A percentile compares a stretch with the other conserved stretches of the same genome.
Conservation (phyloP, 805 yeast genomes). For the Cyberlindnera nakhonratchasimensis region DNA sequence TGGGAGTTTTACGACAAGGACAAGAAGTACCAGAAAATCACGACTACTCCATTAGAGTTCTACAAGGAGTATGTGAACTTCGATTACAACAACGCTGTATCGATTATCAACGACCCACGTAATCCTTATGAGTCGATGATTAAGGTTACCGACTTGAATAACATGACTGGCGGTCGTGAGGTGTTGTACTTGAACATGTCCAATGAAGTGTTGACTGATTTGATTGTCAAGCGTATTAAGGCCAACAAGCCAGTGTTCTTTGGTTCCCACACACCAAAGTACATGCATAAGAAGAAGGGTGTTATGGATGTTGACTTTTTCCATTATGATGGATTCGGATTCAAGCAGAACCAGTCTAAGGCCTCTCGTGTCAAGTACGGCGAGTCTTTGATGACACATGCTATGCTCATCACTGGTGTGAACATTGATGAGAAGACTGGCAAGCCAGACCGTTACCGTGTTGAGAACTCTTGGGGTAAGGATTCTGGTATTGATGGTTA, state of each 20-base stretch:
- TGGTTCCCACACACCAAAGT: slow-evolving; percentile 87
- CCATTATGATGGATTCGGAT: slow-evolving; percentile 59
- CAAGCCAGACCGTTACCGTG: slow-evolving; percentile 64
- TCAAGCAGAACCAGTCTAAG: slow-evolving; percentile 51
- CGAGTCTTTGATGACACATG: slow-evolving; percentile 83
- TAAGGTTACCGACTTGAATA: slow-evolving; percentile 72
- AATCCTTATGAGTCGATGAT: slow-evolving; percentile 60
- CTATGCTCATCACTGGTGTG: slow-evolving; percentile 82
- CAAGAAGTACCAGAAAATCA: slow-evolving; percentile 44
- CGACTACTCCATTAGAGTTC: slow-evolving; percentile 64
- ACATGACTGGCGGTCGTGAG: slow-evolving; percentile 64
- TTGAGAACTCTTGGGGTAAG: slow-evolving; percentile 77
- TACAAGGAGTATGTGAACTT: slow-evolving; percentile 49
- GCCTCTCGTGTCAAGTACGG: slow-evolving; percentile 67
- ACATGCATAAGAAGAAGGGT: slow-evolving; percentile 57
- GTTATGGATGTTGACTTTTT: slow-evolving; percentile 68
- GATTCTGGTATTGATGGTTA: slow-evolving; percentile 65
- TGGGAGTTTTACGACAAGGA: slow-evolving; percentile 81
- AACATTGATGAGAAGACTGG: slow-evolving; percentile 58
- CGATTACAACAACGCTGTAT: slow-evolving; percentile 51
- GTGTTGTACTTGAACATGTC: slow-evolving; percentile 71
- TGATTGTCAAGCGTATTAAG: slow-evolving; percentile 66
- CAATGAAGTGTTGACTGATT: slow-evolving; percentile 51
- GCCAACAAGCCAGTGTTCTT: slow-evolving; percentile 79
- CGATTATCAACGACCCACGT: slow-evolving; percentile 81